Conservation (phyloP, 352 stramenopile genomes). For the Ophiocytium majus region DNA sequence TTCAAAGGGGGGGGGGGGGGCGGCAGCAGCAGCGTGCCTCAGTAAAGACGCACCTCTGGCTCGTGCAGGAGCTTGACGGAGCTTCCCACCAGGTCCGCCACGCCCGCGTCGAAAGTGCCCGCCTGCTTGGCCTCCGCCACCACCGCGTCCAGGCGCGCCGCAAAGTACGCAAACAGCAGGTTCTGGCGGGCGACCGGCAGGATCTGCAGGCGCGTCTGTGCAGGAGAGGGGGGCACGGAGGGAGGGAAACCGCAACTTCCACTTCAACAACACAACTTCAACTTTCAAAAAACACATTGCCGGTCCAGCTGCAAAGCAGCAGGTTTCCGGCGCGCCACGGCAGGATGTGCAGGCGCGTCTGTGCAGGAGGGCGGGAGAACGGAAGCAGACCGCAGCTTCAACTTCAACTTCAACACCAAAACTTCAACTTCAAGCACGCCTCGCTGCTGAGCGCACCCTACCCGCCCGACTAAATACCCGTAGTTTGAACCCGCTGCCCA, state of each 20-base stretch:
- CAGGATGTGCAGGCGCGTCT: slow-evolving; percentile 25
- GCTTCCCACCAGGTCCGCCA: slow-evolving; percentile 42
- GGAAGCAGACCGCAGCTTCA: background rate
- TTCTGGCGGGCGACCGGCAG: slow-evolving; percentile 44
- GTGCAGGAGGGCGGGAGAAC: too few relatives aligned
- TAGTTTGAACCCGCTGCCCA: too few relatives aligned
- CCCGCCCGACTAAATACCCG: too few relatives aligned
- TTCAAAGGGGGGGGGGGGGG: too few relatives aligned
- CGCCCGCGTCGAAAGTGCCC: slow-evolving; percentile 40
- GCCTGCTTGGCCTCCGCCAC: slow-evolving; percentile 32
- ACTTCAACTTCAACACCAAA: background rate
- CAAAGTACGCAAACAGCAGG: slow-evolving; percentile 50
- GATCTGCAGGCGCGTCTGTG: slow-evolving; percentile 15
- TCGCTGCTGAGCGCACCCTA: too few relatives aligned
- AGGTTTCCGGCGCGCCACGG: slow-evolving; percentile 39
- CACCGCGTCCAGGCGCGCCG: slow-evolving; percentile 31
- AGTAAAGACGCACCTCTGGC: background rate
- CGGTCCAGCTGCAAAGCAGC: too few relatives aligned
- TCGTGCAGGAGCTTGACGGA: slow-evolving; percentile 26
- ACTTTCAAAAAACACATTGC: background rate
- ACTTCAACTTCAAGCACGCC: too few relatives aligned
- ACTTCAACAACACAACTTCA: background rate
- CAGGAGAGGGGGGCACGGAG: too few relatives aligned
- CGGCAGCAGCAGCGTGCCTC: too few relatives aligned
- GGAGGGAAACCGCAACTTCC: background rate